Conservation (phyloP, 1,139 yeast species). For the Pichia norvegensis region DNA sequence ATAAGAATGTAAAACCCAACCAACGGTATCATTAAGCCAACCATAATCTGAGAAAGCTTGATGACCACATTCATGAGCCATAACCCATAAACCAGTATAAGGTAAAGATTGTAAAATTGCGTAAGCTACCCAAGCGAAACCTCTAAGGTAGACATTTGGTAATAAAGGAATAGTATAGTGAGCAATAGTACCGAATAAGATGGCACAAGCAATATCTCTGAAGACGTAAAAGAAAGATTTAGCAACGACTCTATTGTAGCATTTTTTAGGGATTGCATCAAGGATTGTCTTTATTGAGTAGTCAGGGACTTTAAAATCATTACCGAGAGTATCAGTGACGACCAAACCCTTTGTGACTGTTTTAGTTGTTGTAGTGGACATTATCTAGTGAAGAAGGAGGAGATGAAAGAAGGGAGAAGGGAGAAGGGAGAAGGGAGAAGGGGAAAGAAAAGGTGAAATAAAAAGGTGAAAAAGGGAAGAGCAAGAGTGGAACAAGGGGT, state of each 20-base stretch:
- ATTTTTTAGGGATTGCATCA: conserved; percentile 52
- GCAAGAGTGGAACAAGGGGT: no score
- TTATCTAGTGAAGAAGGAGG: background rate
- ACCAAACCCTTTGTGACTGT: conserved; percentile 19
- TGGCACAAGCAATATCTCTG: conserved; percentile 45
- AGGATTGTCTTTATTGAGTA: conserved; percentile 55
- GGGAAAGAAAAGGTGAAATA: background rate
- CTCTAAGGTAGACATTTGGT: conserved; percentile 38
- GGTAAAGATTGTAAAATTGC: conserved; percentile 25
- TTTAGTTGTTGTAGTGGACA: conserved; percentile 8
- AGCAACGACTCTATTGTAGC: conserved; percentile 48
- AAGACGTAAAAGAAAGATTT: conserved; percentile 48
- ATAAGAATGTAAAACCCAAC: conserved; percentile 55
- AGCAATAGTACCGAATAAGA: conserved; percentile 39
- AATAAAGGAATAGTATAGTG: conserved; percentile 44
- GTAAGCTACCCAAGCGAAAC: conserved; percentile 50
- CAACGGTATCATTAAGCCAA: conserved; percentile 48
- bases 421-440: background rate
- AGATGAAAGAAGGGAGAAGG: background rate
- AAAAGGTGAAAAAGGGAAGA: background rate
- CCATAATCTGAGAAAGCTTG: conserved; percentile 53
- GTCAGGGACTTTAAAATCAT: conserved; percentile 54
- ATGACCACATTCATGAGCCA: conserved; percentile 64
- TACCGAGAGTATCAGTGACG: conserved; percentile 44
- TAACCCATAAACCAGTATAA: conserved; percentile 50